Evolutionary conservation across 169 alveolate species (phyloP).

Genomic region (Besnoitia besnoiti): DNA sequence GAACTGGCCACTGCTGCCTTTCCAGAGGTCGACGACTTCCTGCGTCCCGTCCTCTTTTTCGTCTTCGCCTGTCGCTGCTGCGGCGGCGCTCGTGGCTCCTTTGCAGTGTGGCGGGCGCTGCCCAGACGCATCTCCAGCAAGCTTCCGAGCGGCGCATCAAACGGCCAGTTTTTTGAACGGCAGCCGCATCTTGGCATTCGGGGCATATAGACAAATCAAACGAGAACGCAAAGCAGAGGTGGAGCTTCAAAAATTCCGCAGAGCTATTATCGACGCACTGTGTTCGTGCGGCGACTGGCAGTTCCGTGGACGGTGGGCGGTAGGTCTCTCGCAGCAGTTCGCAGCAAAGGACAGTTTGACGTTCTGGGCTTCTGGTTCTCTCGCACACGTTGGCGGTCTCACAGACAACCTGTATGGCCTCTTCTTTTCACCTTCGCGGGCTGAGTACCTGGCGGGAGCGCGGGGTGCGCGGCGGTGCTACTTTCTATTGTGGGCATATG

Average conservation of each 20-base stretch:
- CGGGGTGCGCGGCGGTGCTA: too few species aligned
- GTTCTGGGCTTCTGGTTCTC: neutral
- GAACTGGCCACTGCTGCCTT: constrained; percentile 38
- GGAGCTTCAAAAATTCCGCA: neutral
- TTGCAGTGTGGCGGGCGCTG: neutral
- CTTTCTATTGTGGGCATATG: too few species aligned
- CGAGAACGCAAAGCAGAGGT: too few species aligned
- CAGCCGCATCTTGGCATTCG: neutral
- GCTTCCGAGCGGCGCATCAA: too few species aligned
- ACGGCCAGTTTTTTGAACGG: too few species aligned
- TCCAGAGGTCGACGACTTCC: neutral
- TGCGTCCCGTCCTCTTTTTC: neutral
- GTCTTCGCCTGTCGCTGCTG: neutral
- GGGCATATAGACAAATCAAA: too few species aligned
- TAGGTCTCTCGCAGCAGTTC: neutral
- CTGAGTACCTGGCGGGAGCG: too few species aligned
- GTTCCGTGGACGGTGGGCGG: constrained; percentile 24
- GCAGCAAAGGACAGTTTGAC: neutral
- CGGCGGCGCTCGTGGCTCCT: neutral
- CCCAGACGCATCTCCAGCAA: too few species aligned
- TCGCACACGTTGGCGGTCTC: too few species aligned
- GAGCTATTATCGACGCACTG: constrained; percentile 11
- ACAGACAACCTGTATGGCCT: too few species aligned
- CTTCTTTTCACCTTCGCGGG: too few species aligned
- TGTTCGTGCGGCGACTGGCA: constrained; percentile 64